Percentiles rank a stretch among this genome's conserved stretches.
phyloP scores from a whole-genome alignment of 164 flowering plant genomes.

The Warburgia ugandensis region DNA sequence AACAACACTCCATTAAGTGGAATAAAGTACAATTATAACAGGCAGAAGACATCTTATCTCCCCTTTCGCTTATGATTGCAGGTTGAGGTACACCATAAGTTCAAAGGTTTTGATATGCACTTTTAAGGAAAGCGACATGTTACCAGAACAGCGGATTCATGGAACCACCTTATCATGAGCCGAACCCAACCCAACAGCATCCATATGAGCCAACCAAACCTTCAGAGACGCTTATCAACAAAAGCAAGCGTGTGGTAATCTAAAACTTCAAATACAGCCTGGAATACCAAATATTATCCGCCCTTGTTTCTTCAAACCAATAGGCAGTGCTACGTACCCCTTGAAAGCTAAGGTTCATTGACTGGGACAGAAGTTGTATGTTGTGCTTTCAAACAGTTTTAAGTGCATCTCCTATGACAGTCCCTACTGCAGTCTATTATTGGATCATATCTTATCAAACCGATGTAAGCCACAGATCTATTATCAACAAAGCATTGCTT shows the following conservation, averaged over 20 bases:
- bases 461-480: slow-evolving; percentile 11
- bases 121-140: not conserved
- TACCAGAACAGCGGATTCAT: not conserved
- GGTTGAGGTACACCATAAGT: not conserved
- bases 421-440: slow-evolving; percentile 13
- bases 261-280: not conserved
- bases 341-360: slow-evolving; percentile 8
- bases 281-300: too few species aligned
- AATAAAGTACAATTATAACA: too few species aligned
- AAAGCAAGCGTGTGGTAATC: too few species aligned
- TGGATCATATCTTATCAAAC: slow-evolving; percentile 15
- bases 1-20: too few species aligned
- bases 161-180: not conserved
- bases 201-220: not conserved
- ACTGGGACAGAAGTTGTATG: slow-evolving; percentile 1
- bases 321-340: too few species aligned
- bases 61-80: not conserved
- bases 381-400: too few species aligned
- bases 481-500: slow-evolving; percentile 5
- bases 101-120: not conserved
- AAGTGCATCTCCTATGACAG: not conserved
- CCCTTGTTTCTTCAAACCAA: too few species aligned
- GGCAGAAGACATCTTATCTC: not conserved
- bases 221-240: not conserved
- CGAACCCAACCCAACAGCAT: not conserved